phyloP scores from a whole-genome alignment of 2,329 filamentous ascomycete species.

The Alternaria angustiovoidea region DNA sequence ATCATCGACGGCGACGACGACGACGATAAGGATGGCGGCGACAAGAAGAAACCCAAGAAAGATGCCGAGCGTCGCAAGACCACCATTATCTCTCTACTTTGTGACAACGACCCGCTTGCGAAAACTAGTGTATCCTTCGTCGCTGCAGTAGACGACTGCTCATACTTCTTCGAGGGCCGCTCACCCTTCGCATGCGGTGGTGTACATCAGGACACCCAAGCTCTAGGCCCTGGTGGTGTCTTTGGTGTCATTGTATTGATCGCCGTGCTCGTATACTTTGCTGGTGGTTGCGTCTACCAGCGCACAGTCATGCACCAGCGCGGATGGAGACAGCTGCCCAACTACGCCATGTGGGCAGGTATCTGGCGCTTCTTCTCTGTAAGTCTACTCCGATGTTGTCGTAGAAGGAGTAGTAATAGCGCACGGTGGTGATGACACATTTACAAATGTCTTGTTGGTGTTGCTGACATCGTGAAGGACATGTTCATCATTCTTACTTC shows the following conservation, averaged over 20 bases:
- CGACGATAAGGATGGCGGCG: slow-evolving; percentile 47
- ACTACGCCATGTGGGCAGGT: slow-evolving; percentile 91
- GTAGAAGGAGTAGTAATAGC: slow-evolving; percentile 3
- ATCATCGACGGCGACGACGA: slow-evolving; percentile 54
- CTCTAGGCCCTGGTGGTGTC: slow-evolving; percentile 74
- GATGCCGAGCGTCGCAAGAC: slow-evolving; percentile 73
- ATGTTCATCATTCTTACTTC: slow-evolving; percentile 73
- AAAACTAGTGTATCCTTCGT: slow-evolving; percentile 82
- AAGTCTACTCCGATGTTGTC: slow-evolving; percentile 36
- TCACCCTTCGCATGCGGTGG: slow-evolving; percentile 84
- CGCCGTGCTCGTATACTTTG: slow-evolving; percentile 84
- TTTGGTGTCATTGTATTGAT: slow-evolving; percentile 86
- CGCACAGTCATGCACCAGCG: slow-evolving; percentile 92
- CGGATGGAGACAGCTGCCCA: slow-evolving; percentile 94
- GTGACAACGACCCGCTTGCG: slow-evolving; percentile 80
- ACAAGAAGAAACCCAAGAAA: slow-evolving; percentile 52
- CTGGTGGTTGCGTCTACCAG: slow-evolving; percentile 95
- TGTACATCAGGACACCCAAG: slow-evolving; percentile 65
- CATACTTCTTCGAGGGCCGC: slow-evolving; percentile 94
- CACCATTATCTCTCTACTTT: slow-evolving; percentile 90
- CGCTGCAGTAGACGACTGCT: slow-evolving; percentile 87
- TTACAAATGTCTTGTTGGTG: slow-evolving; percentile 2
- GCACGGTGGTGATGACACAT: slow-evolving; percentile 5
- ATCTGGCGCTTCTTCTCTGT: slow-evolving; percentile 86
- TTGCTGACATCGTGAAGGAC: slow-evolving; percentile 49